Conservation (phyloP, 2,329 filamentous ascomycete species). For the Sarocladium oryzae region DNA sequence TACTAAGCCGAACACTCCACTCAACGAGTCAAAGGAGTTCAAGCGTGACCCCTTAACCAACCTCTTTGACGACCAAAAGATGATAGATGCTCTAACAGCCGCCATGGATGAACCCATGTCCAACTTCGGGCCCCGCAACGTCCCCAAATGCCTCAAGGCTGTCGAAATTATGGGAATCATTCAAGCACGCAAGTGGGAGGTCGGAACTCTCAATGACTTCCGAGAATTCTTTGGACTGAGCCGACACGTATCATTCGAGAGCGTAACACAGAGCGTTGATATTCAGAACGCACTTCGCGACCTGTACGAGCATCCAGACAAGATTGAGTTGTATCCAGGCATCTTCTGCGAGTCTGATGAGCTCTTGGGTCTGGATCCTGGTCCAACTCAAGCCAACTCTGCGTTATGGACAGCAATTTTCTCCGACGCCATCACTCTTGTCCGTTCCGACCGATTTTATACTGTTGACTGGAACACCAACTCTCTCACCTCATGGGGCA, state of each 20-base stretch:
- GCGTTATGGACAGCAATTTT: conserved; percentile 35
- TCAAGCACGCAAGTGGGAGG: conserved; percentile 55
- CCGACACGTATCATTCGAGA: conserved; percentile 48
- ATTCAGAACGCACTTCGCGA: conserved; percentile 49
- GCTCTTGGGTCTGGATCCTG: conserved; percentile 49
- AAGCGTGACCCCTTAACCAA: conserved; percentile 16
- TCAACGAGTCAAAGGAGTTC: conserved; percentile 43
- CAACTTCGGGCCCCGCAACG: conserved; percentile 51
- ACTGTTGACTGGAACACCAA: conserved; percentile 40
- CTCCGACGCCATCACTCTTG: conserved; percentile 52
- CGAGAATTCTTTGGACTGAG: conserved; percentile 55
- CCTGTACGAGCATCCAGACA: conserved; percentile 57
- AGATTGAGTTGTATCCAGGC: conserved; percentile 64
- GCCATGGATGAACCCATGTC: conserved; percentile 57
- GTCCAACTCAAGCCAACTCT: conserved; percentile 29
- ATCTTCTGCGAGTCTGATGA: conserved; percentile 24
- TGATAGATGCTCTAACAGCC: conserved; percentile 47
- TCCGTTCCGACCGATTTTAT: conserved; percentile 54
- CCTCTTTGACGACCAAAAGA: conserved; percentile 40
- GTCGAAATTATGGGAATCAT: conserved; percentile 59
- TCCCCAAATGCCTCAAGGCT: conserved; percentile 50
- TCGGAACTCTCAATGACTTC: conserved; percentile 59
- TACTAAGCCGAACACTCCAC: conserved; percentile 33
- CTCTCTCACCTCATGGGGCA: conserved; percentile 38
- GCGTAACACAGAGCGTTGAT: conserved; percentile 52